Base-by-base conservation (phyloP, 768 basidiomycete species). In the Rhodotorula kratochvilovae region DNA sequence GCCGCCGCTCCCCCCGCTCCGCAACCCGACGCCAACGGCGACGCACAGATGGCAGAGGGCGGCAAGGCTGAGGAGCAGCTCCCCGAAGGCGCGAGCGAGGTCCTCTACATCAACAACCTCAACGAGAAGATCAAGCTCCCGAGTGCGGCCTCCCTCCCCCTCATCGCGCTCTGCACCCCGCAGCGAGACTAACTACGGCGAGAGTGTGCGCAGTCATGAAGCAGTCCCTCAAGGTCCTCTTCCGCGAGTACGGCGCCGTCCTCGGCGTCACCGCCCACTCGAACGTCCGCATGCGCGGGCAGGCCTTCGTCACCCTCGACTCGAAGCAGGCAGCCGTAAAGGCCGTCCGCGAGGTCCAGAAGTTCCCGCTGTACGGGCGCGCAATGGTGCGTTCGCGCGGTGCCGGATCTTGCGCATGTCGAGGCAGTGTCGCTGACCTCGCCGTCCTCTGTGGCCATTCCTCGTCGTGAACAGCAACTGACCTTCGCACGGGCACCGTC, bases 211-310 rank as follows among this genome's bases (percentile, higher is more conserved):
- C 62, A 91, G 93, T 95, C 48, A 85, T 99, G 73, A 96, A 94
- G 81, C 83, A 90, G 63, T 91, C 92, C 7, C 83, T 99, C 57
- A 85, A 86, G 21, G 89, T 89, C 45, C 84, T 99, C 42, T 98
- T 99, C 85, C 92, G 92, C 80, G 85, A 88, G 23, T 99, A 97
- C 78, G 92, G 93, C 21, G 88, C 90, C 72, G 90, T 99, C 27
- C 81, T 97, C 36, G 92, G 95, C 79, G 92, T 99, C n/a, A 90
- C 93, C 29, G 93, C 94, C 17, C 96, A 99, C 80, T 82, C 84
- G 63, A 98, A 96, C 83, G 82, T 99, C 70, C 88, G 96, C 50
- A 99, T 99, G 96, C 86, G 96, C 50, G 96, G 96, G 25, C 96
- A 99, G 82, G 96, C 96, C 7, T 99, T 99, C 79, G 91, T 99